Percentiles rank a stretch among this genome's conserved stretches.
Conservation (phyloP, 768 basidiomycete species). For the Trametes maxima region DNA sequence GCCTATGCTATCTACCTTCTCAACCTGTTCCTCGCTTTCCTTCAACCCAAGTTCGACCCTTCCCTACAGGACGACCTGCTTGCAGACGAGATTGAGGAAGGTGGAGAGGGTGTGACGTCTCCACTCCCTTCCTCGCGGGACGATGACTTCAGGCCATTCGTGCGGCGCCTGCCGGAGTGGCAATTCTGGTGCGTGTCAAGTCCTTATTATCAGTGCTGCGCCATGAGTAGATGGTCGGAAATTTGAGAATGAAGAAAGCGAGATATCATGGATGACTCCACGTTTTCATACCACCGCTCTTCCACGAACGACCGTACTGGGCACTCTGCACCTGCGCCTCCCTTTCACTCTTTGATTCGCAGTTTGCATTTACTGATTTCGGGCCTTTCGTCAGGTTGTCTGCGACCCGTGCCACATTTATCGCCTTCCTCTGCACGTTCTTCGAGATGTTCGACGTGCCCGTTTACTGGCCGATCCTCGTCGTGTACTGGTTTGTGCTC, state of each 20-base stretch:
- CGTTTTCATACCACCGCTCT: too few species aligned
- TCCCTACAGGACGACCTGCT: slow-evolving; percentile 91
- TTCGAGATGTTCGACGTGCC: slow-evolving; percentile 92
- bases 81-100: slow-evolving; percentile 95
- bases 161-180: slow-evolving; percentile 94
- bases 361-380: not conserved
- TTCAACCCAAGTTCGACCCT: slow-evolving; percentile 98
- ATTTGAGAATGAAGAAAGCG: too few species aligned
- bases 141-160: slow-evolving; percentile 97
- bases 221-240: too few species aligned
- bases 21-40: slow-evolving; percentile 94
- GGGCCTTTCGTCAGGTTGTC: slow-evolving; percentile 76
- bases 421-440: slow-evolving; percentile 80
- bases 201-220: not conserved
- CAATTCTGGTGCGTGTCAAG: slow-evolving; percentile 76
- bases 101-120: slow-evolving; percentile 57
- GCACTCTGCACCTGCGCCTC: too few species aligned
- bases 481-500: slow-evolving; percentile 94
- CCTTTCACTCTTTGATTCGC: not conserved
- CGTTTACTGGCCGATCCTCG: slow-evolving; percentile 98
- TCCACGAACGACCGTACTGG: too few species aligned
- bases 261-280: too few species aligned
- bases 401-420: slow-evolving; percentile 82
- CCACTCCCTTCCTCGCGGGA: slow-evolving; percentile 73
- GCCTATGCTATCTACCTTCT: slow-evolving; percentile 94